A percentile compares a stretch with the other conserved stretches of the same genome.
These are phyloP conservation scores for Aplosporella prunicola DNA, from an alignment of 2,329 filamentous ascomycete species.

Conservation along the genomic window DNA sequence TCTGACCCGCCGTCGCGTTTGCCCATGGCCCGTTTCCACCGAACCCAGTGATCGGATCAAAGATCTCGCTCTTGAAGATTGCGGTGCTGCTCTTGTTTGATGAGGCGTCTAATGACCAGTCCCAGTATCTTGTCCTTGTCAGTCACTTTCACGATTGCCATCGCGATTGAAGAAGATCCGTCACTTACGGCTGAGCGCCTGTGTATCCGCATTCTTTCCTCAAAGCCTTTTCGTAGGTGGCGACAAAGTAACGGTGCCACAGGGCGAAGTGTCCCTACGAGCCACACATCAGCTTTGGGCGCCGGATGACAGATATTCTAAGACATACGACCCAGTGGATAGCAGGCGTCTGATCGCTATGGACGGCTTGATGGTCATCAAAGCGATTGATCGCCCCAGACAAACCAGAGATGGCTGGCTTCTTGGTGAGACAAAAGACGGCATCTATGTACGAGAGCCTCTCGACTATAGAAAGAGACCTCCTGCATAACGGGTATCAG, in stretches of 20 bases:
- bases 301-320: too few relatives aligned
- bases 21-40: constrained; percentile 27
- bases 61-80: constrained; percentile 37
- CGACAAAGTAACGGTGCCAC: constrained; percentile 35
- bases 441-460: constrained; percentile 19
- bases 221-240: constrained; percentile 34
- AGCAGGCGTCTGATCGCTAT: constrained; percentile 15
- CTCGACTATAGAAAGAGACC: constrained; percentile 14
- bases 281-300: background rate
- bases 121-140: constrained; percentile 3
- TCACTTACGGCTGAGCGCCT: constrained; percentile 39
- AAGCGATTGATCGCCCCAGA: constrained; percentile 16
- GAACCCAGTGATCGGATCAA: constrained; percentile 21
- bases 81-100: constrained; percentile 29
- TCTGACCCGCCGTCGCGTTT: constrained; percentile 17
- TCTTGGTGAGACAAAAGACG: constrained; percentile 17
- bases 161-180: background rate
- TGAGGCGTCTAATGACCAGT: constrained; percentile 3
- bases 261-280: constrained; percentile 23
- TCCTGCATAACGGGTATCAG: constrained; percentile 12
- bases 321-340: constrained; percentile 19
- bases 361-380: constrained; percentile 19
- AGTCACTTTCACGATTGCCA: background rate
- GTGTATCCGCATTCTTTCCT: constrained; percentile 34
- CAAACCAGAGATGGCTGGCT: constrained; percentile 14